Evolutionary conservation across 768 basidiomycete species (phyloP), one percentile per base, ranked within the genome.

Genomic region (Mrakia gelida): DNA sequence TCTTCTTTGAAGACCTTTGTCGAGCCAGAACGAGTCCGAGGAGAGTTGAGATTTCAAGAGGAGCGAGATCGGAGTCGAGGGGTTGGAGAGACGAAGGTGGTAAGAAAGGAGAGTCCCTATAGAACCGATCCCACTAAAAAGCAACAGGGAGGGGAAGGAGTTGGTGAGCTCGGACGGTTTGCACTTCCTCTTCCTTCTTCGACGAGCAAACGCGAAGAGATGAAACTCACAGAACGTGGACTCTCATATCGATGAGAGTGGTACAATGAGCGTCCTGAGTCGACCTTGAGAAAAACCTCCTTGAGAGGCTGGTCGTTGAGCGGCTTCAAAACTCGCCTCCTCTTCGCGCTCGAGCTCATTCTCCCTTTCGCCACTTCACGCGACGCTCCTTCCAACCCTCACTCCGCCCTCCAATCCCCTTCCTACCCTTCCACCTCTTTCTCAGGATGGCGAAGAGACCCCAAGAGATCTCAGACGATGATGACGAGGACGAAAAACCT

Each of bases 101-200:
- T 91, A 89, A 23, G 94, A 88, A 80, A 98, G 80, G 78, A 98
- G 89, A 41, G 89, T 89, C 75, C 95, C 95, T 80, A 96, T 88
- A 63, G 93, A 88, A 71, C 94, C 94, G 61, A 94, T 84, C 81
- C 94, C 94, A 80, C 92, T 87, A 90, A 91, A 93, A 92, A n/a
- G 75, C 65, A 15, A 61, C 56, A 26, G 49, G 45, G 56, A 54
- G 34, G 56, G 62, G 59, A 49, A 61, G 30, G 76, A 34, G 32
- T 52, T 30, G 45, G 21, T 32, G 71, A 41, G 32, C 38, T 67
- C 18, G 32, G 65, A 30, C 30, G 21, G 65, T n/a, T 16, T 28
- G 65, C 11, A 1, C 63, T 65, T 65, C n/a, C n/a, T n/a, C 49
- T 21, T 52, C 38, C 38, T 38, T 3, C 38, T 8, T 52, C 49